Evolutionary conservation across 371 early-diverging fungal species (phyloP).

Genomic region (Rhizomucor pusillus): DNA sequence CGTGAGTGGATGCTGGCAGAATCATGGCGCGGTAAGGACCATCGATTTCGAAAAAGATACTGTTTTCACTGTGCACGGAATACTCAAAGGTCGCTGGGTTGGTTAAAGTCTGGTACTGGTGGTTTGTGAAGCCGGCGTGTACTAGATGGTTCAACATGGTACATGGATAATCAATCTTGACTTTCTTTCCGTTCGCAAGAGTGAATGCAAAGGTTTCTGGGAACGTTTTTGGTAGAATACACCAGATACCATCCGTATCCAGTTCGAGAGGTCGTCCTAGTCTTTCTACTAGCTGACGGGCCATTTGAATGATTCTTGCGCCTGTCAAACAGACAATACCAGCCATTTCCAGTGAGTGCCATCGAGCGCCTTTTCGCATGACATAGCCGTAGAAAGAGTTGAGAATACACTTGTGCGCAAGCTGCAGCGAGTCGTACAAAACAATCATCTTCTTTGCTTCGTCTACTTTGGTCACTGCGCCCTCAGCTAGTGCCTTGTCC

Average conservation of each 20-base stretch:
- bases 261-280: slow-evolving; percentile 97
- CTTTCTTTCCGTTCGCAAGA: slow-evolving; percentile 72
- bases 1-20: slow-evolving; percentile 96
- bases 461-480: slow-evolving; percentile 73
- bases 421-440: slow-evolving; percentile 96
- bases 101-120: slow-evolving; percentile 90
- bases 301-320: slow-evolving; percentile 96
- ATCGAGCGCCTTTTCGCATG: slow-evolving; percentile 99
- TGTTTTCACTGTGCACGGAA: slow-evolving; percentile 82
- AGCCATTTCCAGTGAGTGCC: slow-evolving; percentile 99
- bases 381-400: slow-evolving; percentile 99
- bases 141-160: slow-evolving; percentile 98
- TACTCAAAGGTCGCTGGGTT: slow-evolving; percentile 68
- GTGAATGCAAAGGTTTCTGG: slow-evolving; percentile 91
- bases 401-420: slow-evolving; percentile 98
- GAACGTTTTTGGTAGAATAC: slow-evolving; percentile 92
- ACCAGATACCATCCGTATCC: slow-evolving; percentile 99
- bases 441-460: slow-evolving; percentile 94
- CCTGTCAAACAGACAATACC: slow-evolving; percentile 99
- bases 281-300: slow-evolving; percentile 90
- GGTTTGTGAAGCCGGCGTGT: slow-evolving; percentile 95
- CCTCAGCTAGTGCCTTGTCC: slow-evolving; percentile 65
- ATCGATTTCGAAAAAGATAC: slow-evolving; percentile 99
- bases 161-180: slow-evolving; percentile 93
- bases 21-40: slow-evolving; percentile 99